Conservation (phyloP, 129 eudicot species). For the Smallanthus sonchifolius region DNA sequence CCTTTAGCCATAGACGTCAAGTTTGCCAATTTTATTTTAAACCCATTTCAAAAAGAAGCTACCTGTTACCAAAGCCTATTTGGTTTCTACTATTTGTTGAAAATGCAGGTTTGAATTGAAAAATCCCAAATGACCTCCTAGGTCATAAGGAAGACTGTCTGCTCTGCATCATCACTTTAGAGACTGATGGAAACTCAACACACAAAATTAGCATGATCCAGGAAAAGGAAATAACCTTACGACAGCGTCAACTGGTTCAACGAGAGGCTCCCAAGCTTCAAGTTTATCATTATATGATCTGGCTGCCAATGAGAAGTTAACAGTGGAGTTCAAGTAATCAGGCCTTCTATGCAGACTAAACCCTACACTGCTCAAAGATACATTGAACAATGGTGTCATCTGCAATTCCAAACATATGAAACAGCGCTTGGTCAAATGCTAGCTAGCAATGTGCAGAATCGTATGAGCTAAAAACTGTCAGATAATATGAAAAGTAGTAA, state of each 20-base stretch:
- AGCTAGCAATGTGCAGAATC: constrained; percentile 5
- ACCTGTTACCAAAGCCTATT: neutral
- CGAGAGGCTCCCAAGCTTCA: constrained; percentile 96
- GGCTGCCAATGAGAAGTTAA: constrained; percentile 82
- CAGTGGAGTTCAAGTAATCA: constrained; percentile 64
- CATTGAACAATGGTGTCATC: constrained; percentile 94
- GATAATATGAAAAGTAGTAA: neutral
- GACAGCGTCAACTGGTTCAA: constrained; percentile 92
- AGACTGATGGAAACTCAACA: neutral
- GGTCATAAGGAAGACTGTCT: neutral
- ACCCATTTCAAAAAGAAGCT: neutral
- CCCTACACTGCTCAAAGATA: constrained; percentile 71
- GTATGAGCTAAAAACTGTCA: neutral
- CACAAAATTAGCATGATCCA: neutral
- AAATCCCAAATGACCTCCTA: neutral
- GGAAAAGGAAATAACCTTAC: constrained; percentile 50
- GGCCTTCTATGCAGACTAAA: constrained; percentile 75
- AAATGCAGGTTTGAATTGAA: neutral
- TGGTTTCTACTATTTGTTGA: neutral
- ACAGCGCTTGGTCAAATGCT: neutral
- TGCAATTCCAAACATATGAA: constrained; percentile 37
- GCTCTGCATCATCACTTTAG: neutral
- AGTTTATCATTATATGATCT: constrained; percentile 93
- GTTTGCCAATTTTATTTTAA: neutral
- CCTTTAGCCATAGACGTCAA: neutral